These are phyloP conservation scores for Bauhinia variegata DNA, from an alignment of 306 rosid genomes.

Conservation along the genomic window DNA sequence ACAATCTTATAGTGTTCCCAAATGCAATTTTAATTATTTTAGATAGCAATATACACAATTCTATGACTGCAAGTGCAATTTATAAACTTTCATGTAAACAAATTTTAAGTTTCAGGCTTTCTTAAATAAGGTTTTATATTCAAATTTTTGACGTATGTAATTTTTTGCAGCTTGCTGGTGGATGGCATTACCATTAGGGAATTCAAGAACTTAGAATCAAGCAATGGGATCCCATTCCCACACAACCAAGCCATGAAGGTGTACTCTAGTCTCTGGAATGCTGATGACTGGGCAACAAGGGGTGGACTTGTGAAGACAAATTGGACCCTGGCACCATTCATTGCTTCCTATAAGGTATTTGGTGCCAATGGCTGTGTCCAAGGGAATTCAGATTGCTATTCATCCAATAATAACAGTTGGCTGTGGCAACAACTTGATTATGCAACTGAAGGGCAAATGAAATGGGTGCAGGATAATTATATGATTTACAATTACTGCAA, in stretches of 20 bases:
- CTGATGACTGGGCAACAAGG: conserved; percentile 44
- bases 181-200: conserved; percentile 57
- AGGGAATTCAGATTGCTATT: conserved; percentile 8
- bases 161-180: conserved; percentile 38
- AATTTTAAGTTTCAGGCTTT: too few relatives aligned
- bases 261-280: too few relatives aligned
- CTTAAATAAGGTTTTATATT: too few relatives aligned
- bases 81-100: too few relatives aligned
- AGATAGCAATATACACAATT: too few relatives aligned
- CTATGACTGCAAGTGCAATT: too few relatives aligned
- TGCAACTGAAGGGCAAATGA: conserved; percentile 10
- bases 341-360: conserved; percentile 49
- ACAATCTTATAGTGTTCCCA: too few relatives aligned
- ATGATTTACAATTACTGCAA: conserved; percentile 57
- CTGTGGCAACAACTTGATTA: conserved; percentile 38
- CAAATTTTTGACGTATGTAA: too few relatives aligned
- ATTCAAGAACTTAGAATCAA: conserved; percentile 49
- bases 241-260: too few relatives aligned
- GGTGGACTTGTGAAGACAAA: conserved; percentile 59
- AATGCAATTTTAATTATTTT: too few relatives aligned
- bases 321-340: conserved; percentile 54
- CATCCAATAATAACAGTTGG: conserved; percentile 26
- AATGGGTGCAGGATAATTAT: conserved; percentile 28
- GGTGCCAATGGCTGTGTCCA: conserved; percentile 41
- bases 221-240: too few relatives aligned